Base-by-base conservation (phyloP, 73 alveolate species). In the Paramecium biaurelia region DNA sequence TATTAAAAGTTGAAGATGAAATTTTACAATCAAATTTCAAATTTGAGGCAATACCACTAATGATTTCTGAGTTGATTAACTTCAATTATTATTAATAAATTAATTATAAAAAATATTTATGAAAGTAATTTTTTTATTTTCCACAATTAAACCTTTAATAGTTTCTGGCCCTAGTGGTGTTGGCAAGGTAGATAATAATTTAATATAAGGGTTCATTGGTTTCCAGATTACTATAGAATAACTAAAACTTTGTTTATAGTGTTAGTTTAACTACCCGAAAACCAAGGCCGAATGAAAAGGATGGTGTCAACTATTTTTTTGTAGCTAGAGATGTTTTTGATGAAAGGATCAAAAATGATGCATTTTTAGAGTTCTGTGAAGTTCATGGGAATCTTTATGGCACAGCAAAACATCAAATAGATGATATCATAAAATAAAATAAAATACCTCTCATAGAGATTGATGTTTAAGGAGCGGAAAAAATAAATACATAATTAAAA, bases 161-260 rank as follows among this genome's bases (percentile, higher is more conserved):
- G 92, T 96, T 8, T 92, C 96, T 34, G 99, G 99, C 14, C 98
- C 99, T 8, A 93, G 97, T 35, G 99, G 98, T 38, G 99, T 95
- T 0, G 98, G 98, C 10, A 95, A 96, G 35, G 90, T 63, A 63
- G 7, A 32, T 12, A 4, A 63, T 14, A 2, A 26, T 12, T 42
- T 79, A 4, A 41, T 9, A 2, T 7, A 37, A 86, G 94, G 99
- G 97, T 43, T 94, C 98, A 7, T 85, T 95, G 10, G 87, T 96
- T 72, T 32, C 70, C 20, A 49, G 53, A 38, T 14, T 96, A 37
- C 70, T 92, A 10, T 47, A 53, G 8, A 88, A 96, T 85, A 86
- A 87, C 79, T 93, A 93, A 26, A 76, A 93, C 21, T 93, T 96
- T 85, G 93, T 68, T 7, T 95, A 93, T 76, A 92, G 97, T 57